A percentile compares a stretch with the other conserved stretches of the same genome.
These are phyloP conservation scores for Colletotrichum sp. DNA, from an alignment of 2,329 filamentous ascomycete species.

Conservation along the genomic window DNA sequence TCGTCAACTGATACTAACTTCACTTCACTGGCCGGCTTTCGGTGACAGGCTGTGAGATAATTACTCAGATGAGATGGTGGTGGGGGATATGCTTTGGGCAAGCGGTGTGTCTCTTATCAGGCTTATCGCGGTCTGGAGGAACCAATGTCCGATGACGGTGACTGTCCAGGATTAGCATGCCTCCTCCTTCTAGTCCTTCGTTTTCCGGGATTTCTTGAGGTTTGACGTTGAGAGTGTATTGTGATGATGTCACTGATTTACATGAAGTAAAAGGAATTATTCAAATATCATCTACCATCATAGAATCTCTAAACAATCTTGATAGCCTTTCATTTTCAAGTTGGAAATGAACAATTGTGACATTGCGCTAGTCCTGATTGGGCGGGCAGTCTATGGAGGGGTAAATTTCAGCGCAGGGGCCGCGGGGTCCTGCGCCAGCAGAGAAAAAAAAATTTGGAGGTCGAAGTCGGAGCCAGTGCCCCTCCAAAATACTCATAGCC, in stretches of 20 bases:
- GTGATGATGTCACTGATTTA: not conserved
- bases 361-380: not conserved
- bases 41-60: slow-evolving; percentile 9
- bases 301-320: not conserved
- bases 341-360: not conserved
- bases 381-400: slow-evolving; percentile 11
- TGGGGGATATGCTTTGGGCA: slow-evolving; percentile 3
- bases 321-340: not conserved
- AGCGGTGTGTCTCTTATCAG: slow-evolving; percentile 8
- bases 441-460: slow-evolving; percentile 19
- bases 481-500: slow-evolving; percentile 15
- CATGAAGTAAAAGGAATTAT: not conserved
- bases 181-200: not conserved
- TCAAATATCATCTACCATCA: not conserved
- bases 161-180: not conserved
- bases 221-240: not conserved
- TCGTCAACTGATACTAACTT: not conserved
- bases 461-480: slow-evolving; percentile 18
- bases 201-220: not conserved
- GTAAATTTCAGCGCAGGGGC: slow-evolving; percentile 12
- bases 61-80: slow-evolving; percentile 15
- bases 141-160: not conserved
- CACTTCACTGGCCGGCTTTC: not conserved
- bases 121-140: slow-evolving; percentile 14
- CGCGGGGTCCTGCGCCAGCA: slow-evolving; percentile 14